These are phyloP conservation scores for Lycium ferocissimum DNA, from an alignment of 257 asterid genomes.

Conservation along the genomic window DNA sequence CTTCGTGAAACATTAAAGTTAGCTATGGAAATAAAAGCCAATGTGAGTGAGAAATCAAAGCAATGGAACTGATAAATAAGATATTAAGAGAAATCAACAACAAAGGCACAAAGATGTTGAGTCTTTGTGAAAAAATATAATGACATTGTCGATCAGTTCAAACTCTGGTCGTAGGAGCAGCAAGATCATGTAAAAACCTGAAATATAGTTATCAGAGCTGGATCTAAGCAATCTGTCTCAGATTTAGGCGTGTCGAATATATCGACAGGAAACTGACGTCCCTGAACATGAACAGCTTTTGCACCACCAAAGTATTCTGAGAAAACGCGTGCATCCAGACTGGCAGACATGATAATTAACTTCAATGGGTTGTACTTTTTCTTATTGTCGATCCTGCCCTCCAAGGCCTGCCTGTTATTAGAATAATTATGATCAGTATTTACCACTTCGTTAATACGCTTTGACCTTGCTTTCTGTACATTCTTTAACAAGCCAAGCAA, in stretches of 20 bases:
- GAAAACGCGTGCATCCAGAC: conserved; percentile 85
- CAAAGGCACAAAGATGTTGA: background rate
- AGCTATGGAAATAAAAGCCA: background rate
- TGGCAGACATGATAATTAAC: conserved; percentile 93
- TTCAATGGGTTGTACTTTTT: conserved; percentile 71
- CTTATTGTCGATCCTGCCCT: conserved; percentile 42
- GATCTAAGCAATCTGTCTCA: conserved; percentile 89
- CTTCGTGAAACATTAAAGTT: background rate
- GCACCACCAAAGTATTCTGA: conserved; percentile 78
- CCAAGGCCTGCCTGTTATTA: conserved; percentile 45
- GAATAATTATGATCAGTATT: conserved; percentile 39
- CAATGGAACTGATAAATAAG: background rate
- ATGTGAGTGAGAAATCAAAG: background rate
- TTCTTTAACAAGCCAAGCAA: conserved; percentile 89
- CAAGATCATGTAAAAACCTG: conserved; percentile 59
- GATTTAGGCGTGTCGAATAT: conserved; percentile 76
- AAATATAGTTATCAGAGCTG: conserved; percentile 87
- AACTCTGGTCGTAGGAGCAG: background rate
- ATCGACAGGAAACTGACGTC: conserved; percentile 90
- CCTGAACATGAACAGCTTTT: conserved; percentile 93
- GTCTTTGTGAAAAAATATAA: background rate
- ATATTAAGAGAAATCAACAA: background rate
- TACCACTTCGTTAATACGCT: conserved; percentile 40
- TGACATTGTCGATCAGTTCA: conserved; percentile 15
- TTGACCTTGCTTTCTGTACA: conserved; percentile 77